Evolutionary conservation across 495 filamentous ascomycete species (phyloP), one percentile per base, ranked within the genome.

Genomic region (Neurospora terricola): DNA sequence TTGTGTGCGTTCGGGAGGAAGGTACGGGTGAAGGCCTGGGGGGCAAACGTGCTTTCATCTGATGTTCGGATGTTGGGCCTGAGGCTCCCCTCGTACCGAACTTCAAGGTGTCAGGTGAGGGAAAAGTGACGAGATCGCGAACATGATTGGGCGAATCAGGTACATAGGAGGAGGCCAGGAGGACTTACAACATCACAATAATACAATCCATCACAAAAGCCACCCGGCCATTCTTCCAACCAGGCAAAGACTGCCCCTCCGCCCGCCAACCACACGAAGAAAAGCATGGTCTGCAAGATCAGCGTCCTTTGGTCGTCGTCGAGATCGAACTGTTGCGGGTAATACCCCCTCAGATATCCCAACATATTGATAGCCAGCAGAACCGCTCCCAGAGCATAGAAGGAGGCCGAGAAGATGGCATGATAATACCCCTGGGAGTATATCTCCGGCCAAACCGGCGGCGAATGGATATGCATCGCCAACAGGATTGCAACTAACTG

Each of bases 401-500:
- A 82, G 9, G 81, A 77, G 0, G 91, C 87, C 3, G 92, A 91
- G 40, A 93, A 88, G 23, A 94, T 84, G 8, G 90, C 92, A 80
- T 93, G 89, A 90, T 91, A 94, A 75, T 88, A 94, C 0, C 91
- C 91, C 78, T 94, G 90, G 0, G 91, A 91, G 78, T 90, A 94
- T 0, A 86, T 85, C 72, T 93, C 78, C 0, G 89, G 88, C 10
- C 84, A 79, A 11, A 83, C 76, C 3, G 92, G 92, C 21, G 89
- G 86, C 16, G 81, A 81, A 75, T 91, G 89, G 14, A 88, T 79
- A 68, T 89, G 77, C 84, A 92, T 88, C n/a, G 86, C 86, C 23
- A 83, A 80, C 5, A 85, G 88, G 37, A 91, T 87, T 3, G 82
- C 88, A 70, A 88, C 87, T 42, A 94, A 84, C 89, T 91, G 21